Evolutionary conservation across 148 eudicot genomes (phyloP).

Genomic region (Camellia japonica): DNA sequence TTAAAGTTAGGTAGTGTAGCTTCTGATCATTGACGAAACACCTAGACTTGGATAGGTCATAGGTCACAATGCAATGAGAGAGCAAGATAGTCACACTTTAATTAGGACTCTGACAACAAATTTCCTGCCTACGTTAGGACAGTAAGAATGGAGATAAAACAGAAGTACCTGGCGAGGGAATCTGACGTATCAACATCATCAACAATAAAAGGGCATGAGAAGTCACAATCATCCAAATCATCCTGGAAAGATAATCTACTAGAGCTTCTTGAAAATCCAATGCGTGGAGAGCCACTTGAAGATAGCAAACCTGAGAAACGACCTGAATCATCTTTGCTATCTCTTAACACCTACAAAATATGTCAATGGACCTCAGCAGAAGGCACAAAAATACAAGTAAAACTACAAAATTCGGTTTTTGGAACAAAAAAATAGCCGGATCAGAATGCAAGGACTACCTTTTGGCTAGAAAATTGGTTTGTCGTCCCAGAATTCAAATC

Average conservation of each 20-base stretch:
- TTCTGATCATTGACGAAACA: background rate
- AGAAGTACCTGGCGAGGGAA: constrained; percentile 64
- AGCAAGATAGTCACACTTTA: background rate
- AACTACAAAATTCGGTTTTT: background rate
- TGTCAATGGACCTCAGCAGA: constrained; percentile 19
- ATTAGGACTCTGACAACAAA: background rate
- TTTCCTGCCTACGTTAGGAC: background rate
- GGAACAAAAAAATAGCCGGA: background rate
- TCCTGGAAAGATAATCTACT: constrained; percentile 90
- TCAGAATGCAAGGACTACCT: constrained; percentile 42
- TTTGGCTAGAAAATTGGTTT: constrained; percentile 49
- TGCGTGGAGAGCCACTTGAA: constrained; percentile 80
- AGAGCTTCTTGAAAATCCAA: constrained; percentile 83
- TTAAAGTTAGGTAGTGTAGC: constrained; percentile 7
- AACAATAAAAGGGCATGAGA: constrained; percentile 84
- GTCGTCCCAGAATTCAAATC: constrained; percentile 47
- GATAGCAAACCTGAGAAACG: constrained; percentile 88
- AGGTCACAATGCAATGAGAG: too few species aligned
- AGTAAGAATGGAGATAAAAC: constrained; percentile 7
- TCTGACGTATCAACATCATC: constrained; percentile 86
- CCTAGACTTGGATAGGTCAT: background rate
- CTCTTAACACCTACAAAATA: constrained; percentile 57
- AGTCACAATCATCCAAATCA: constrained; percentile 80
- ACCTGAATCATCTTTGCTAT: constrained; percentile 83
- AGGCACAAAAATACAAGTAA: constrained; percentile 7